Conservation (phyloP, 2,329 filamentous ascomycete genomes). For the Tolypocladium ophioglossoides region DNA sequence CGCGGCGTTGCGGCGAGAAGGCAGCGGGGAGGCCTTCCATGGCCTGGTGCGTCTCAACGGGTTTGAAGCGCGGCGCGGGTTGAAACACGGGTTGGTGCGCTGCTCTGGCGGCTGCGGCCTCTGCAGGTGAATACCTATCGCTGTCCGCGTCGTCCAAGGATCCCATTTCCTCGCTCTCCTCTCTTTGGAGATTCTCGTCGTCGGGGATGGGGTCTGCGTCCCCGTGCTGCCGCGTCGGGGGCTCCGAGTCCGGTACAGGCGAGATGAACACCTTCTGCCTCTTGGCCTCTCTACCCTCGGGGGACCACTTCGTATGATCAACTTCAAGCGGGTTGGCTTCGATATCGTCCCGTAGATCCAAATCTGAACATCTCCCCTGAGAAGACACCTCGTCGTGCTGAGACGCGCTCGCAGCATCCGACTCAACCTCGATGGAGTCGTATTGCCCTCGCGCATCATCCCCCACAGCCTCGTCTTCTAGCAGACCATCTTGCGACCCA, state of each 20-base stretch:
- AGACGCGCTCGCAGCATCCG: background rate
- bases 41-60: constrained; percentile 12
- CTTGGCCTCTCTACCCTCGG: constrained; percentile 7
- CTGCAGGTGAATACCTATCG: background rate
- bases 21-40: constrained; percentile 13
- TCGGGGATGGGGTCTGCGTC: background rate
- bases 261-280: constrained; percentile 11
- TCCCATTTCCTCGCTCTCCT: background rate
- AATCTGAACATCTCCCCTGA: background rate
- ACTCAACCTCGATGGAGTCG: constrained; percentile 9
- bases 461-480: background rate
- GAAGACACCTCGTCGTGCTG: background rate
- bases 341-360: background rate
- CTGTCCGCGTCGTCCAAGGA: background rate
- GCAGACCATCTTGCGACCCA: background rate
- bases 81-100: constrained; percentile 26
- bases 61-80: constrained; percentile 28
- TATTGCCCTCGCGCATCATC: constrained; percentile 1
- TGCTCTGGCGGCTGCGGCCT: background rate
- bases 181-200: background rate
- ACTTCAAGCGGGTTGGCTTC: background rate
- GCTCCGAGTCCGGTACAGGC: constrained; percentile 9
- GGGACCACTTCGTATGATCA: background rate
- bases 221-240: background rate
- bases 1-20: constrained; percentile 26